Conservation (phyloP, 1,139 yeast genomes). For the Scheffersomyces quercinus region DNA sequence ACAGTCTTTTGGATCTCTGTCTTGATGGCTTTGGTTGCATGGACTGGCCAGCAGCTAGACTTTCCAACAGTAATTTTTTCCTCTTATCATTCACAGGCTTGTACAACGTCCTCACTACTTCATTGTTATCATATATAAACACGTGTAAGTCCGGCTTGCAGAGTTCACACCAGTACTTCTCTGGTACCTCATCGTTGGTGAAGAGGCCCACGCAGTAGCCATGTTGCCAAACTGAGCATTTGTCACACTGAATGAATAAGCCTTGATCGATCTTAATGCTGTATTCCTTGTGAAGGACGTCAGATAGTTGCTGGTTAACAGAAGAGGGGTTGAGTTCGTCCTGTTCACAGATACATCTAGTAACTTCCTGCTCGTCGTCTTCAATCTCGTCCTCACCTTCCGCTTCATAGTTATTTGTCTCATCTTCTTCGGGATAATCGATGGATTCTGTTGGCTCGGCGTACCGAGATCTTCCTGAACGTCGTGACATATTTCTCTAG, state of each 20-base stretch:
- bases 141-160: slow-evolving; percentile 84
- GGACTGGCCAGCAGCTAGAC: slow-evolving; percentile 15
- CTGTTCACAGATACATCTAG: slow-evolving; percentile 86
- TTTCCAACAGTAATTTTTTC: slow-evolving; percentile 37
- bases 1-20: slow-evolving; percentile 14
- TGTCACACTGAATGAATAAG: slow-evolving; percentile 84
- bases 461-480: slow-evolving; percentile 28
- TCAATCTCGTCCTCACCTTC: slow-evolving; percentile 28
- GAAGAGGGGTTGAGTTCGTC: slow-evolving; percentile 56
- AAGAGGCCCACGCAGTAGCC: slow-evolving; percentile 90
- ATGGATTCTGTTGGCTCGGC: slow-evolving; percentile 13
- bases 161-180: slow-evolving; percentile 88
- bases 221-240: slow-evolving; percentile 96
- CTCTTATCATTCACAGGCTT: slow-evolving; percentile 50
- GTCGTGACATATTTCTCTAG: slow-evolving; percentile 25
- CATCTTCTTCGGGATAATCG: slow-evolving; percentile 20
- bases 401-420: slow-evolving; percentile 19
- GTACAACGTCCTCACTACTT: slow-evolving; percentile 44
- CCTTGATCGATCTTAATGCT: slow-evolving; percentile 75
- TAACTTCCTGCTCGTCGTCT: slow-evolving; percentile 67
- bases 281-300: slow-evolving; percentile 47
- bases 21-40: slow-evolving; percentile 8
- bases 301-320: slow-evolving; percentile 42
- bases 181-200: slow-evolving; percentile 77
- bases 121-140: slow-evolving; percentile 36